Evolutionary conservation across 768 basidiomycete genomes (phyloP), one percentile per base, ranked within the genome.

Genomic region (Sistotremastrum suecicum): DNA sequence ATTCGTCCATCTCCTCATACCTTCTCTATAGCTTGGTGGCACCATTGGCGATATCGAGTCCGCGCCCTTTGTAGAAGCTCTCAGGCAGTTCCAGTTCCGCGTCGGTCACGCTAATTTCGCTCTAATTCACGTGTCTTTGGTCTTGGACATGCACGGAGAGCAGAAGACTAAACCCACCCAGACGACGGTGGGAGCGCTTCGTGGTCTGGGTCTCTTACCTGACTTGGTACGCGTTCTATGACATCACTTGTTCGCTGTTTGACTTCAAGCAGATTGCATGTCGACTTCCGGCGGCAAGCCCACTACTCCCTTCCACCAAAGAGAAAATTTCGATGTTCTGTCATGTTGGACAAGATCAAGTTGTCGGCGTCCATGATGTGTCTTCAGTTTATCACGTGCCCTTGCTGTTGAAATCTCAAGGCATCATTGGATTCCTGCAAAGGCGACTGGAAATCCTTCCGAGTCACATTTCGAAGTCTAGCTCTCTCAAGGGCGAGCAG

Each of bases 31-130:
- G 89, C 83, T 99, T 50, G 94, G 94, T 46, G 94, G 94, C 20
- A 99, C 94, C 0, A 94, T 99, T 10, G 94, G 94, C 39, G 94
- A 99, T 57, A 99, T 99, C 60, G 94, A 99, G 57, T 95, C 90
- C 5, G 92, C 92, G 3, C 94, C 94, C 2, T 99, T 99, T 62
- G 72, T 99, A 40, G 94, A 99, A 62, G 94, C 94, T 0, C 91
- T 99, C 84, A 80, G 94, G n/a, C 94, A 99, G 62, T 99, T 99
- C 72, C 94, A 99, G 59, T 97, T 97, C 70, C 82, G 94, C 46
- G 92, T 98, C 20, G 92, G 94, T 11, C 76, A 84, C 59, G 87
- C 90, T 48, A 97, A 98, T 65, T 97, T 97, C 60, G 92, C 94
- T 0, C 77, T 98, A 45, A 81, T 98, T 49, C 92, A 97, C 54